Evolutionary conservation across 2,329 filamentous ascomycete genomes (phyloP).

Genomic region (Colletotrichum godetiae): DNA sequence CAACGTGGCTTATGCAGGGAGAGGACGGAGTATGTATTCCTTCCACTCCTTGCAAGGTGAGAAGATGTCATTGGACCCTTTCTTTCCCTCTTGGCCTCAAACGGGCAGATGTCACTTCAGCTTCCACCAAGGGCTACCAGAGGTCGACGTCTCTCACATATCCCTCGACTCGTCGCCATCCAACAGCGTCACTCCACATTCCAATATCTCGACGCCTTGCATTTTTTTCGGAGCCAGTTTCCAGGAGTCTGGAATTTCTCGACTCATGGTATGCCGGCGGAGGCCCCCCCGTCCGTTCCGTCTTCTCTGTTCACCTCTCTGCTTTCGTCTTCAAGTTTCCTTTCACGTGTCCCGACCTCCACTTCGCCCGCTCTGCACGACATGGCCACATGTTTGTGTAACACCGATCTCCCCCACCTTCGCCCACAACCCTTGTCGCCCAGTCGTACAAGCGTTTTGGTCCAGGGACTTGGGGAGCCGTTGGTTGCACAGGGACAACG

Average conservation of each 20-base stretch:
- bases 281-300: not conserved
- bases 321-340: not conserved
- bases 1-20: not conserved
- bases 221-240: not conserved
- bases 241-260: not conserved
- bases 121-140: not conserved
- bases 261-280: not conserved
- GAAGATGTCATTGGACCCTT: not conserved
- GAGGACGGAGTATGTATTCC: not conserved
- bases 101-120: not conserved
- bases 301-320: not conserved
- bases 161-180: constrained; percentile 1
- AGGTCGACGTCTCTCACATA: not conserved
- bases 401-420: not conserved
- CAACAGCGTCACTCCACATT: constrained; percentile 7
- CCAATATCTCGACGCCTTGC: not conserved
- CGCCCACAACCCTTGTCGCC: not conserved
- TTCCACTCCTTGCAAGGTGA: not conserved
- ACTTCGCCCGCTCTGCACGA: not conserved
- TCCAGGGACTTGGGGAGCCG: not conserved
- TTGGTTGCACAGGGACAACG: not conserved
- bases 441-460: not conserved
- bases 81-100: not conserved
- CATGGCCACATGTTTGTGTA: not conserved
- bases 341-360: not conserved